phyloP scores from a whole-genome alignment of 805 yeast species.

The Debaryomyces hansenii region DNA sequence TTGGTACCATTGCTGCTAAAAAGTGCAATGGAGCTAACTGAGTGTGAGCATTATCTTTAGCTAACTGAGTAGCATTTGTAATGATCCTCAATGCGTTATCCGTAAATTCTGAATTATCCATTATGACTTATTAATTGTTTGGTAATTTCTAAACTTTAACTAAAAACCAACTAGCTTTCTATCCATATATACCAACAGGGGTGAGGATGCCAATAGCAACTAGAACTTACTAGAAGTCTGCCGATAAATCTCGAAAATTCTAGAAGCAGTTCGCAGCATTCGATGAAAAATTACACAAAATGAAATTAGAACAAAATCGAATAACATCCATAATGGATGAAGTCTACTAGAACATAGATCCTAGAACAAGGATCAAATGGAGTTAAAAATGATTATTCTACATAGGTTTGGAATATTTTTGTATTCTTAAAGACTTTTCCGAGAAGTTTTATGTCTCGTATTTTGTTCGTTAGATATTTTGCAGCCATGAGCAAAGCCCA shows the following conservation, averaged over 20 bases:
- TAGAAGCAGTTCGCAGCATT: too few species aligned
- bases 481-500: too few species aligned
- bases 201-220: neutral
- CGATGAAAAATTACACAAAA: too few species aligned
- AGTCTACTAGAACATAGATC: too few species aligned
- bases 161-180: neutral
- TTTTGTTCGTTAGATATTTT: too few species aligned
- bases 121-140: slow-evolving; percentile 11
- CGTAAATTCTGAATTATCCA: slow-evolving; percentile 81
- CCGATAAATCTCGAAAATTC: neutral
- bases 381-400: too few species aligned
- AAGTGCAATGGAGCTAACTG: slow-evolving; percentile 87
- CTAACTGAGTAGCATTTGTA: slow-evolving; percentile 76
- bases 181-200: neutral
- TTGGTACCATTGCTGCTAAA: slow-evolving; percentile 84
- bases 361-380: too few species aligned
- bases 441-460: too few species aligned
- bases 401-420: too few species aligned
- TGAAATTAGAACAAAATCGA: too few species aligned
- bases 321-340: too few species aligned
- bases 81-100: slow-evolving; percentile 87
- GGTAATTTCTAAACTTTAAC: neutral
- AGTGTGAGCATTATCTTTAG: slow-evolving; percentile 80
- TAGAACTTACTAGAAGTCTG: neutral
- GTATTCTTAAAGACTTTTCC: too few species aligned